Evolutionary conservation across 75 land plant genomes (phyloP), one percentile per base, ranked within the genome.

Genomic region (Ceratopteris richardii): DNA sequence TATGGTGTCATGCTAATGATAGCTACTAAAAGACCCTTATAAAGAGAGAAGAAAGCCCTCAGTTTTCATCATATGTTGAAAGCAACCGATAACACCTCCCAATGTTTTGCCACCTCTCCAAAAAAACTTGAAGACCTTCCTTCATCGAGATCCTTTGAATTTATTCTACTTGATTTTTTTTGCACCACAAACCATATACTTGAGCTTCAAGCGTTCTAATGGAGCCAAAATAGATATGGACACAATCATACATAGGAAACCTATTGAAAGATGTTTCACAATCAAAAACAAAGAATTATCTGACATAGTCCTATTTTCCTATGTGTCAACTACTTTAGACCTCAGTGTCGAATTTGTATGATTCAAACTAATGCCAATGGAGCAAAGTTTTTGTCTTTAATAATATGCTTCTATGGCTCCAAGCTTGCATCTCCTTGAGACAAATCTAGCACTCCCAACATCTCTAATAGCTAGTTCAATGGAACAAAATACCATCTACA

Each of bases 161-260:
- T 14, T 83, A 77, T 31, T 75, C 76, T 59, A 77, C 51, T 5
- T 80, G 58, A 56, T 76, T 71, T 51, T 57, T 71, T 80, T 62
- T 31, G 85, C 84, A 51, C 96, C 96, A 65, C 86, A 81, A 29
- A 90, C 76, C 29, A 90, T 80, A 48, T 90, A 90, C 52, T 90
- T 84, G 50, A 90, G 74, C 72, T 90, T 90, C 57, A 90, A 54
- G 50, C 96, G 72, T 82, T 90, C 96, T 29, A 90, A 78, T 23
- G 96, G 96, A 40, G 96, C 90, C 60, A 90, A 81, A 71, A 75
- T 63, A 1, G 96, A 85, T 65, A 91, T 87, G 7, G 91, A 84
- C 30, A 87, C 81, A 79, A 84, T 80, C 31, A 88, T 88, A 22
- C 88, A 77, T n/a, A 87, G 62, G 30, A 84, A 88, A 0, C 91